A percentile compares a stretch with the other conserved stretches of the same genome.
Conservation (phyloP, 192 early-diverging fungal species). For the Coemansia sp. region DNA sequence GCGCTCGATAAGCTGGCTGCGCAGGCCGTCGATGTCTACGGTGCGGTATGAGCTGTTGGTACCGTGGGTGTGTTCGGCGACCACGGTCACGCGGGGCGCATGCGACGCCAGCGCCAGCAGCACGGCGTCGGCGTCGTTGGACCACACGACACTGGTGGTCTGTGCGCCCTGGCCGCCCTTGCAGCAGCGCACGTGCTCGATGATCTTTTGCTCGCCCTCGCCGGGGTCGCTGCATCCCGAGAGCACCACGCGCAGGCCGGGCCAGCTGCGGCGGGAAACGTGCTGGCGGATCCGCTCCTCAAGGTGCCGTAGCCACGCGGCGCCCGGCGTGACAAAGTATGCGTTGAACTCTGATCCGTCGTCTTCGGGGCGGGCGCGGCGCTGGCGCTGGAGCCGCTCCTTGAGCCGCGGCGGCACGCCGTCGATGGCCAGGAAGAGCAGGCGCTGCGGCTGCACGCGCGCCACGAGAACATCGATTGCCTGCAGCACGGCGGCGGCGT, state of each 20-base stretch:
- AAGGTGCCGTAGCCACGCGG: constrained; percentile 84
- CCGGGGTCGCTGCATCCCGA: constrained; percentile 91
- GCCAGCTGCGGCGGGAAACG: too few species aligned
- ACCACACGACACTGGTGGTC: constrained; percentile 95
- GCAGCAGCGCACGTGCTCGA: constrained; percentile 96
- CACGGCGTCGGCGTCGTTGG: constrained; percentile 92
- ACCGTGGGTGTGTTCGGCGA: constrained; percentile 79
- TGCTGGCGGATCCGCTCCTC: constrained; percentile 73
- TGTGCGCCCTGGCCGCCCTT: too few species aligned
- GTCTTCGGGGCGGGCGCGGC: constrained; percentile 74
- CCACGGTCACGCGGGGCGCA: constrained; percentile 83
- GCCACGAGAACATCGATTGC: constrained; percentile 20
- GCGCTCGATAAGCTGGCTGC: constrained; percentile 61
- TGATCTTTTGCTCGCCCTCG: constrained; percentile 99
- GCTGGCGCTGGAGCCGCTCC: constrained; percentile 92
- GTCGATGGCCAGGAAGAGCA: constrained; percentile 91
- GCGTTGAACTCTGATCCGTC: constrained; percentile 70
- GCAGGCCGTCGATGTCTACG: constrained; percentile 14
- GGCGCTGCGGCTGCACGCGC: constrained; percentile 70
- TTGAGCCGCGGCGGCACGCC: constrained; percentile 95
- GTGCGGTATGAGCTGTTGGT: neutral
- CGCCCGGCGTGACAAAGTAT: constrained; percentile 94
- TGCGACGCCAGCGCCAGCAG: constrained; percentile 91
- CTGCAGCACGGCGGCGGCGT: constrained; percentile 7
- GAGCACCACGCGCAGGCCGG: constrained; percentile 75